Base-by-base conservation (phyloP, 345 rosid species). In the Lumnitzera littorea region DNA sequence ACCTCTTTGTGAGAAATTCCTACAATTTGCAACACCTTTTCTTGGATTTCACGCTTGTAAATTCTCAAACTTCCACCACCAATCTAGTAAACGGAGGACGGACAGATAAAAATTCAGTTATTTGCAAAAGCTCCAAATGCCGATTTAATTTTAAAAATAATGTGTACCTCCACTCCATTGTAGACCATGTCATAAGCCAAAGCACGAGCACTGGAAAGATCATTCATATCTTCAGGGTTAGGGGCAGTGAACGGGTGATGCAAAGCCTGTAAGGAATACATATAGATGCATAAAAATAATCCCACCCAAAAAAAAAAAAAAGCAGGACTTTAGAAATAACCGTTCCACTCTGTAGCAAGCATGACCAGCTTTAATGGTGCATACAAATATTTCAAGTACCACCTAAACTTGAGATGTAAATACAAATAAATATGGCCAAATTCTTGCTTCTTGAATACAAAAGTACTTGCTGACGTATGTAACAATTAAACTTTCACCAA, bases 211-310 rank as follows among this genome's bases (percentile, higher is more conserved):
- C 95, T 76, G 61, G 96, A 76, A 61, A 90, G 86, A 74, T 88
- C 82, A 62, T 74, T 82, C 72, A 87, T 80, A 70, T 94, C 96
- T 77, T 90, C 95, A 56, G 96, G 96, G 61, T 82, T 82, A 51
- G 98, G 96, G 48, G 98, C 98, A 56, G 98, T 89, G 62, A 94
- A 94, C 57, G 99, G 99, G 71, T 90, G 99, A 72, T 94, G 99
- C 79, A 90, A 76, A 48, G 99, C 84, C 99, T 89, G 67, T 62
- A 82, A 66, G 29, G 55, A 46, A 50, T 16, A 16, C 9, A 25
- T 52, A 23, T 2, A 23, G 12, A 51, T 11, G 29, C 11, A 20
- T 46, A 41, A 20, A n/a, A 54, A 53, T 11, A 24, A 7, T 15
- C 13, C n/a, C 47, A 16, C 2, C 24, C 15, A 51, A 16, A 52